phyloP scores from a whole-genome alignment of 2,329 filamentous ascomycete species.

The Chalaropsis ovoidea region DNA sequence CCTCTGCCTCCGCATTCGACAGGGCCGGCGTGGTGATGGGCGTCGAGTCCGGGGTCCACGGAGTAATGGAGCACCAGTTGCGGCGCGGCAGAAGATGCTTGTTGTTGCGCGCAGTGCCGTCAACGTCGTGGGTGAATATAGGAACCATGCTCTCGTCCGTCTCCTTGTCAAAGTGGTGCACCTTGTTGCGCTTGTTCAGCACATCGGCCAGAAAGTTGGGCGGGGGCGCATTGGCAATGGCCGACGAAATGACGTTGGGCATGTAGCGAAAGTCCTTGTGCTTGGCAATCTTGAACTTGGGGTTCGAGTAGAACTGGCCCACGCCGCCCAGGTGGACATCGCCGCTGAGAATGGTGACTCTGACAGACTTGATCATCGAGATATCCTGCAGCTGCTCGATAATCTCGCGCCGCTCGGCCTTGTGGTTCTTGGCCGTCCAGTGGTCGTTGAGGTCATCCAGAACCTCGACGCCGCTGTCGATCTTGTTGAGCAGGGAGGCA shows the following conservation, averaged over 20 bases:
- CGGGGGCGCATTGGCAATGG: slow-evolving; percentile 85
- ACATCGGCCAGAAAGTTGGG: slow-evolving; percentile 81
- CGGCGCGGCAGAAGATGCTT: slow-evolving; percentile 76
- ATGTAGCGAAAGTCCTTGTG: slow-evolving; percentile 93
- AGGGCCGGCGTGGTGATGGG: slow-evolving; percentile 57
- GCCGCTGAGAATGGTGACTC: slow-evolving; percentile 83
- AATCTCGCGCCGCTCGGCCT: slow-evolving; percentile 74
- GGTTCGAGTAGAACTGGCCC: slow-evolving; percentile 90
- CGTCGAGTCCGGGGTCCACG: slow-evolving; percentile 69
- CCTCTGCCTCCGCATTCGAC: slow-evolving; percentile 33
- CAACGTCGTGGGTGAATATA: slow-evolving; percentile 79
- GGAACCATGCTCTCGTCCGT: slow-evolving; percentile 96
- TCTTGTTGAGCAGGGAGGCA: slow-evolving; percentile 71
- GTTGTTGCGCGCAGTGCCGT: slow-evolving; percentile 83
- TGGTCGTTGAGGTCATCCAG: slow-evolving; percentile 90
- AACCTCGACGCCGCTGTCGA: slow-evolving; percentile 85
- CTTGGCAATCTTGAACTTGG: slow-evolving; percentile 67
- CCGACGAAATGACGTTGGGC: slow-evolving; percentile 87
- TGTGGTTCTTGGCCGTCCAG: slow-evolving; percentile 94
- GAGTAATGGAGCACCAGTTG: slow-evolving; percentile 90
- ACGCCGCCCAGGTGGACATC: slow-evolving; percentile 89
- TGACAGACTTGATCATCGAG: slow-evolving; percentile 82
- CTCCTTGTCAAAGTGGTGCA: slow-evolving; percentile 59
- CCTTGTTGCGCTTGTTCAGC: slow-evolving; percentile 83
- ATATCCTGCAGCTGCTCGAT: slow-evolving; percentile 88